Evolutionary conservation across 208 protist species (phyloP), one percentile per base, ranked within the genome.

Genomic region (Vickermania ingenoplastis): DNA sequence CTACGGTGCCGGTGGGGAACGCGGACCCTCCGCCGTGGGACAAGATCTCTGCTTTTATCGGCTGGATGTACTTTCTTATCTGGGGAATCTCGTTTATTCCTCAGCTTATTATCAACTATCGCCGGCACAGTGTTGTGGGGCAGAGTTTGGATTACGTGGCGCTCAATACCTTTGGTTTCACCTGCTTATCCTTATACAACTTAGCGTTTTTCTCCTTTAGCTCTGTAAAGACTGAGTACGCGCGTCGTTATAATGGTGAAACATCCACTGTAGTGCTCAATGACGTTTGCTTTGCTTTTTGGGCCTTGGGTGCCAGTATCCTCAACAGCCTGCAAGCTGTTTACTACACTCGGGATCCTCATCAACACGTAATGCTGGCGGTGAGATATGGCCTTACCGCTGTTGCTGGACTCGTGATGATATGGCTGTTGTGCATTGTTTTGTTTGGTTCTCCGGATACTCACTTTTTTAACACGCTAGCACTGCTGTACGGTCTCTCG

Each of bases 1-100:
- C 75, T 30, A 60, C 67, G 1, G 50, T 53, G 23, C 55, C 65
- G 7, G 23, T 51, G 11, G 21, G 28, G 22, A 68, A 30, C 22
- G 14, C 0, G 0, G 31, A 75, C 52, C 68, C 71, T 0, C 2
- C 41, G 4, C 71, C 71, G 24, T 79, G 73, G 73, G 50, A 69
- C 36, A 49, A 61, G 58, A 67, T 79, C n/a, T 70, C 67, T 23
- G 57, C 57, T 30, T 49, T 81, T 29, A 69, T 78, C 41, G 83
- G 83, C 1, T 88, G 83, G 80, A 66, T 75, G n/a, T 90, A 83
- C 59, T 87, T 87, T 64, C 45, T 73, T 23, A 72, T 73, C 1
- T 91, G 83, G 83, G 66, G 58, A 13, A 56, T 91, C 11, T 86
- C 77, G 21, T 91, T 91, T 57, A 71, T 86, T 57, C 83, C 83